These are phyloP conservation scores for Purshia tridentata DNA, from an alignment of 306 rosid genomes.

Conservation along the genomic window DNA sequence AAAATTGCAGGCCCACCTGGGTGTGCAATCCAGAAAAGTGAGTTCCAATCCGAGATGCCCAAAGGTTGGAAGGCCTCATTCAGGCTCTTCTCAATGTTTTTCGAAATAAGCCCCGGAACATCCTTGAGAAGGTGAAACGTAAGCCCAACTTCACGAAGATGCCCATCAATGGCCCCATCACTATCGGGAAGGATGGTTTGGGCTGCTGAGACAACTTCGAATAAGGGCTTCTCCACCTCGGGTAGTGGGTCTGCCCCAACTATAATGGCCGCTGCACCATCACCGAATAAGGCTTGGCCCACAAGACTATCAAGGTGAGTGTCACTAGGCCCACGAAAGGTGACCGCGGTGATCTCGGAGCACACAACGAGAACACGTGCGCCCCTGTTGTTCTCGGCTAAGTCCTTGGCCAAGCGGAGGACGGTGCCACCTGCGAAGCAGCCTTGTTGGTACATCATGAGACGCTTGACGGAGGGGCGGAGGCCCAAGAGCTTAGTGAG, in stretches of 20 bases:
- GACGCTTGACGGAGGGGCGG: slow-evolving; percentile 56
- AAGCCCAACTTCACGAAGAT: slow-evolving; percentile 63
- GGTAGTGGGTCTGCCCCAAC: slow-evolving; percentile 58
- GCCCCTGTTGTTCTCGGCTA: slow-evolving; percentile 54
- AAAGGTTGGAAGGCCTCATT: slow-evolving; percentile 49
- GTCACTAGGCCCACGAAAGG: slow-evolving; percentile 53
- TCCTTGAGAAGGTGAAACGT: slow-evolving; percentile 58
- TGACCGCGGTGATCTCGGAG: slow-evolving; percentile 53
- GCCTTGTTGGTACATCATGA: slow-evolving; percentile 1
- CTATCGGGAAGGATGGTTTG: slow-evolving; percentile 66
- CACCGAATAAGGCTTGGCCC: slow-evolving; percentile 57
- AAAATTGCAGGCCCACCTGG: slow-evolving; percentile 61
- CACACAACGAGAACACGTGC: slow-evolving; percentile 59
- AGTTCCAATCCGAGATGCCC: slow-evolving; percentile 55
- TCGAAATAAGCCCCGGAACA: slow-evolving; percentile 54
- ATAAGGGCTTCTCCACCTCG: slow-evolving; percentile 49
- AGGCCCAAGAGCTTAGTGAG: slow-evolving; percentile 72
- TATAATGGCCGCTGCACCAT: slow-evolving; percentile 52
- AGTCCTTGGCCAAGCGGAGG: slow-evolving; percentile 53
- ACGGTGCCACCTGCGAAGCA: slow-evolving; percentile 48
- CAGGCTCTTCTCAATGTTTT: slow-evolving; percentile 47
- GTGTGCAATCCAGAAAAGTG: slow-evolving; percentile 60
- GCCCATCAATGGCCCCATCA: slow-evolving; percentile 65
- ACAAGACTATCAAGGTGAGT: slow-evolving; percentile 59
- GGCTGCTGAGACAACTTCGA: slow-evolving; percentile 54